Conservation (phyloP, 805 yeast genomes). For the Lipomyces chichibuensis region DNA sequence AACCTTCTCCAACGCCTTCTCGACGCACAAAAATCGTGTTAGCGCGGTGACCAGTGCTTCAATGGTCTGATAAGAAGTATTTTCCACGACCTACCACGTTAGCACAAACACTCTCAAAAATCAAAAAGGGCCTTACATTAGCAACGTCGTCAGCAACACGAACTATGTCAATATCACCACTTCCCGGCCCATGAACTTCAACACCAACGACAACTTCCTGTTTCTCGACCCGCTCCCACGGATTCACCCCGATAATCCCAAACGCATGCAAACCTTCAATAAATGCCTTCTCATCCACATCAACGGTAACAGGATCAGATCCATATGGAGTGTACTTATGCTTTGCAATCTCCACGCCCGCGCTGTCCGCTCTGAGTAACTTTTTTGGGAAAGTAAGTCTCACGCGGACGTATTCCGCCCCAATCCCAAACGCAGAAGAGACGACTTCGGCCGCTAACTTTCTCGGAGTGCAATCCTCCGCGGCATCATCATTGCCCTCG, state of each 20-base stretch:
- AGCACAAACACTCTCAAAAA: neutral
- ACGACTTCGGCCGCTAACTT: constrained; percentile 54
- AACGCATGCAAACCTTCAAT: constrained; percentile 61
- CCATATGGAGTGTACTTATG: constrained; percentile 36
- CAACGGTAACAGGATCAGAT: constrained; percentile 15
- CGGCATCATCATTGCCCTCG: constrained; percentile 38
- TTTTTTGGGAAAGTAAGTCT: constrained; percentile 55
- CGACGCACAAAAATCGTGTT: constrained; percentile 58
- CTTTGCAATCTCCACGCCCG: constrained; percentile 50
- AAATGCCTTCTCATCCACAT: constrained; percentile 42
- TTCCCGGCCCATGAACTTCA: constrained; percentile 49
- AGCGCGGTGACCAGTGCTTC: constrained; percentile 85
- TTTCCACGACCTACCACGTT: constrained; percentile 53
- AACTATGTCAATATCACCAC: constrained; percentile 20
- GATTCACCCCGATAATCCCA: constrained; percentile 90
- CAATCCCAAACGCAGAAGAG: constrained; percentile 51
- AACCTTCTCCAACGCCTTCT: constrained; percentile 48
- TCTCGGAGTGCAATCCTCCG: constrained; percentile 37
- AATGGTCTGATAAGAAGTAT: constrained; percentile 84
- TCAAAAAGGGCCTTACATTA: constrained; percentile 43
- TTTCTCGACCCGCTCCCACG: constrained; percentile 79
- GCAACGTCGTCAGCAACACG: constrained; percentile 54
- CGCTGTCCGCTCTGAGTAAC: constrained; percentile 59
- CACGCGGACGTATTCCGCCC: constrained; percentile 52
- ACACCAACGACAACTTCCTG: constrained; percentile 72